Base-by-base conservation (phyloP, 495 filamentous ascomycete species). In the Daldinia loculata region DNA sequence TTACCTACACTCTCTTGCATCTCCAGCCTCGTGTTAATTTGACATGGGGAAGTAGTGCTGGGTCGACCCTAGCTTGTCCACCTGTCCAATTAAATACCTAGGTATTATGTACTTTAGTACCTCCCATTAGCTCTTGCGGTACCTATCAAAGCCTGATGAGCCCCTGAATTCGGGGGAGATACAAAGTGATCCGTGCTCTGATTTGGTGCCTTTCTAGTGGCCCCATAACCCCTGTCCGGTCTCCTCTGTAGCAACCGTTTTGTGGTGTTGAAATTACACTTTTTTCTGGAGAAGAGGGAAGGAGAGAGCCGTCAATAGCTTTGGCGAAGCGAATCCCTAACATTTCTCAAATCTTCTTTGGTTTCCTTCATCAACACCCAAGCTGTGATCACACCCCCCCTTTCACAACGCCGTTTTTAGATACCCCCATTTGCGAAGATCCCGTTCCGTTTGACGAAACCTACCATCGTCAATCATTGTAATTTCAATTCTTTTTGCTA, bases 1-100 rank as follows among this genome's bases (percentile, higher is more conserved):
- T 29, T 48, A 32, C 30, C 32, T 66, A 26, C 26, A 12, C 56
- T 48, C 43, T 61, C 62, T 66, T 60, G 45, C 43, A 53, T 60
- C 60, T 72, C 70, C 70, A 72, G 70, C 70, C 70, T 72, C 70
- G 70, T 72, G 70, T 72, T 72, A 72, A 68, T 72, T 72, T 72
- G 32, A 14, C 50, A 61, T 51, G 70, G 60, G 61, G 55, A 68
- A 72, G 45, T 22, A 58, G 19, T 57, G 39, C 55, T 41, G 38
- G 60, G 63, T 22, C 52, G 63, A 63, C 69, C 69, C 59, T 72
- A 29, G 50, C 59, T 56, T 64, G 64, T 67, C 69, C 69, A 64
- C 63, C 38, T 56, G 60, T 67, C 69, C 69, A 72, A 72, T 72
- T 67, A 72, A 72, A 67, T 67, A n/a, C n/a, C n/a, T n/a, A n/a